Evolutionary conservation across 257 asterid species (phyloP), one percentile per base, ranked within the genome.

Genomic region (Buddleja alternifolia): DNA sequence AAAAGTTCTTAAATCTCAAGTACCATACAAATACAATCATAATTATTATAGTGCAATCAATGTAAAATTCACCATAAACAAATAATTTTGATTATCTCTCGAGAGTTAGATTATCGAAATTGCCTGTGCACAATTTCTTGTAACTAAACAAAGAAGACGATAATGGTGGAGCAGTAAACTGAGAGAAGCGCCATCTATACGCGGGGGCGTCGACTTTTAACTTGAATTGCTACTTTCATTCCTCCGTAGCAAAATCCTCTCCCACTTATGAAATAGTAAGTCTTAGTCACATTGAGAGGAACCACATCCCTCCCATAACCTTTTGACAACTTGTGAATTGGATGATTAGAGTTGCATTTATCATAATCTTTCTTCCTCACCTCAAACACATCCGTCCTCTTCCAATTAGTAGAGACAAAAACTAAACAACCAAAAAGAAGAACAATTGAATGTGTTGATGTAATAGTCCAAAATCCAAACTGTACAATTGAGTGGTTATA

Each of bases 241-340:
- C 97, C 97, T 2, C 89, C 76, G 8, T 44, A 89, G 88, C 99
- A 91, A 81, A 78, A 84, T 0, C 99, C 97, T 3, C 83, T 84
- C n/a, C 97, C 92, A 9, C 97, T 91, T 23, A 90, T 81, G 87
- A 94, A 88, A 42, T 94, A 94, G 75, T 68, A 83, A 14, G 85
- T 77, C 57, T 61, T 84, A 0, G 97, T 94, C 67, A 78, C 79
- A 21, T 91, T 94, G 45, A 91, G 96, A 0, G 90, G 97, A 71
- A 91, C 96, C 67, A 94, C 96, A n/a, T 94, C 99, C 47, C 97
- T 75, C 29, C 97, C 97, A 0, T 90, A 94, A 8, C 96, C 96
- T 0, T 86, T 84, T 3, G 96, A 90, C 87, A 88, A 91, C 56
- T 89, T 91, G 83, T 86, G 97, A 55, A 85, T 72, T 0, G 82